Base-by-base conservation (phyloP, 2,329 filamentous ascomycete species). In the Diplodia mutila region DNA sequence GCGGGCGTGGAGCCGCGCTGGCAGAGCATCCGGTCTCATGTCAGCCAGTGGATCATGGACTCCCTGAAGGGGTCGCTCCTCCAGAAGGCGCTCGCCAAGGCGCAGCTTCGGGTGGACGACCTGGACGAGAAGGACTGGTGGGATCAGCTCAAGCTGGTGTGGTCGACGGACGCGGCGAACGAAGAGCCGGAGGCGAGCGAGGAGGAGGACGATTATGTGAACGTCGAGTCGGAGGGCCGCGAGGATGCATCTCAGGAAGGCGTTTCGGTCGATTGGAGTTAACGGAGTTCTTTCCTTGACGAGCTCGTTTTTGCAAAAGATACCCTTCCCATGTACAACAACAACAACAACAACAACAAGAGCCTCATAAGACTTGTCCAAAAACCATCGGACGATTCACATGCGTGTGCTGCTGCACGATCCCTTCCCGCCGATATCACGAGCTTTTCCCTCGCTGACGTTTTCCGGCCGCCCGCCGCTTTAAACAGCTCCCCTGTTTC, bases 81-180 rank as follows among this genome's bases (percentile, higher is more conserved):
- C 18, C 14, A 65, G 12, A 65, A 65, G n/a, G 48, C 49, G 5
- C 14, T 65, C 11, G 61, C 61, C 3, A 64, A 27, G 14, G 46
- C 61, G n/a, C 61, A 42, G 27, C 29, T 54, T 4, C 2, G 2
- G 7, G 9, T 5, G 8, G 21, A 53, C n/a, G 16, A 46, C 16
- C 52, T 65, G 3, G 48, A 54, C 6, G 25, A 54, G 12, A 42
- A 27, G 21, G 53, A 29, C 8, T 65, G 61, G 61, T 65, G 61
- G 61, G 46, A 21, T 9, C 9, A 42, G 12, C 16, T 65, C 29
- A 42, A 54, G n/a, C 12, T 8, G 1, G 25, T 39, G 7, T 65
- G 61, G 61, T 27, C 25, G 1, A 16, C 29, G 5, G 51, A 54
- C 16, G 51, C 16, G 27, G 51, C 25, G 23, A 32, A 32, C 6